Conservation (phyloP, 805 yeast species). For the Wickerhamomyces subpelliculosus region DNA sequence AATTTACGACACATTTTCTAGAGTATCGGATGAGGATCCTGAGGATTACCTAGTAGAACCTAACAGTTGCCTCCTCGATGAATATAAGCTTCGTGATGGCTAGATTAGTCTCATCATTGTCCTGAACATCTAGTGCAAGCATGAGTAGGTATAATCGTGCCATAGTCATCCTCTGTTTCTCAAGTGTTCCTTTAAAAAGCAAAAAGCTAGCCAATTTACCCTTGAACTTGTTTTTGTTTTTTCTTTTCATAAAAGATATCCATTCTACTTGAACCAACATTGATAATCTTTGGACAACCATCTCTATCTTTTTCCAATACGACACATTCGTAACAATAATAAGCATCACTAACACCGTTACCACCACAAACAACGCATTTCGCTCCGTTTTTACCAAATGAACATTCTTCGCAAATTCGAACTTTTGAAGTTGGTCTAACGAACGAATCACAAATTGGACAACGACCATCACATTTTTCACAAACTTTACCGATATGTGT, state of each 20-base stretch:
- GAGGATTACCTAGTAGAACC: too few species aligned
- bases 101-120: too few species aligned
- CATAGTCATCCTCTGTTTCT: too few species aligned
- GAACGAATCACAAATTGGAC: slow-evolving; percentile 85
- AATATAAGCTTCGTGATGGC: too few species aligned
- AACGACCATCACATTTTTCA: slow-evolving; percentile 82
- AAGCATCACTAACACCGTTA: slow-evolving; percentile 62
- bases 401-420: slow-evolving; percentile 78
- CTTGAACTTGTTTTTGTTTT: slow-evolving; percentile 22
- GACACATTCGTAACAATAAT: slow-evolving; percentile 83
- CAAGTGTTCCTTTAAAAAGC: too few species aligned
- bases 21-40: too few species aligned
- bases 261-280: slow-evolving; percentile 69
- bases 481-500: slow-evolving; percentile 64
- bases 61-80: too few species aligned
- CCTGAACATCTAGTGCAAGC: too few species aligned
- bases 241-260: slow-evolving; percentile 59
- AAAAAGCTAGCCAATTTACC: neutral
- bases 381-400: slow-evolving; percentile 57
- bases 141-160: too few species aligned
- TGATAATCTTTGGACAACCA: slow-evolving; percentile 84
- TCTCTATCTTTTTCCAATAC: slow-evolving; percentile 73
- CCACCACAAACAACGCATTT: slow-evolving; percentile 78
- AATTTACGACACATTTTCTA: too few species aligned
- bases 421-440: slow-evolving; percentile 66